These are phyloP conservation scores for Mycena capillaripes DNA, from an alignment of 768 basidiomycete genomes.

Conservation along the genomic window DNA sequence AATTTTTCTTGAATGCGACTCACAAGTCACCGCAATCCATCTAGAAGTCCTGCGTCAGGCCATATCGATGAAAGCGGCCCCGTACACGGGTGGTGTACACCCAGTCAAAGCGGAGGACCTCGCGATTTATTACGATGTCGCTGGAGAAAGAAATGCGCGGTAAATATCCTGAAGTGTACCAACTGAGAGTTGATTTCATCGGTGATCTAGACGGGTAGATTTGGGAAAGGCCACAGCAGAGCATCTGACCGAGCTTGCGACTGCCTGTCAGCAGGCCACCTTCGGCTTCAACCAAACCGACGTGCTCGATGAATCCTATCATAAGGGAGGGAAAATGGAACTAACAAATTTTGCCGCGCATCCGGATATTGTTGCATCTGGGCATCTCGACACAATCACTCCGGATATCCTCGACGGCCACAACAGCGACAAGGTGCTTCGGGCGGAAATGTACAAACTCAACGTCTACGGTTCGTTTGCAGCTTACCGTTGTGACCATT, in stretches of 20 bases:
- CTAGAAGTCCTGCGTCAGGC: no score
- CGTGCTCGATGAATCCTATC: slow-evolving; percentile 59
- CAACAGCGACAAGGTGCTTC: slow-evolving; percentile 34
- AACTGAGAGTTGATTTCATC: no score
- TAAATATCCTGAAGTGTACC: no score
- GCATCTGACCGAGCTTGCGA: slow-evolving; percentile 43
- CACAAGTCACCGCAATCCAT: no score
- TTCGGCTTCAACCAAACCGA: slow-evolving; percentile 55
- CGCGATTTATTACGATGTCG: no score
- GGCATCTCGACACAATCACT: slow-evolving; percentile 43
- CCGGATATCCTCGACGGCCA: slow-evolving; percentile 39
- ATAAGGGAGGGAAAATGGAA: slow-evolving; percentile 64
- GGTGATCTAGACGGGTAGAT: slow-evolving; percentile 8
- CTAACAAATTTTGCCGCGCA: slow-evolving; percentile 48
- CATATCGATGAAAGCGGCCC: no score
- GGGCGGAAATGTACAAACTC: slow-evolving; percentile 58
- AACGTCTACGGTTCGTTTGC: slow-evolving; percentile 58
- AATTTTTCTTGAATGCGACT: no score
- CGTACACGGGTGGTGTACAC: no score
- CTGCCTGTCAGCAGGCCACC: slow-evolving; percentile 55
- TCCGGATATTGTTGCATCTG: slow-evolving; percentile 43
- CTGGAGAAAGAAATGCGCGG: no score
- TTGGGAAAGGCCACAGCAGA: neutral
- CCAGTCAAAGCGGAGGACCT: no score
- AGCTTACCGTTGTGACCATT: neutral